These are phyloP conservation scores for Cyberlindnera lachancei DNA, from an alignment of 805 yeast genomes.

Conservation along the genomic window DNA sequence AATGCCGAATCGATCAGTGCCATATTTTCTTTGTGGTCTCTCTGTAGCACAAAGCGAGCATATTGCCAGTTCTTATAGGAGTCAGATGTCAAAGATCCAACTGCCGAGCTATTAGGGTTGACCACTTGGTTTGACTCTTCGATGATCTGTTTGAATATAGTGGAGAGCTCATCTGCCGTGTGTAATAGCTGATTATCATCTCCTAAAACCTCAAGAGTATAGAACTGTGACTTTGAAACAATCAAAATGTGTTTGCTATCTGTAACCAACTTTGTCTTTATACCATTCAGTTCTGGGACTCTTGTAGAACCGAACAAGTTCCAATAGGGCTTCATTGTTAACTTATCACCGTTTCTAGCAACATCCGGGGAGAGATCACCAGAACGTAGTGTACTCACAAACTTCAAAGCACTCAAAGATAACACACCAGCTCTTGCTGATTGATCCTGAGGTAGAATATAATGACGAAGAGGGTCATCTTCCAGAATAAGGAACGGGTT, in stretches of 20 bases:
- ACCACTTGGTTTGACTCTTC: conserved; percentile 56
- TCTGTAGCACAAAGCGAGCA: conserved; percentile 46
- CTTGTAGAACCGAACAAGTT: conserved; percentile 68
- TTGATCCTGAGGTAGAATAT: conserved; percentile 51
- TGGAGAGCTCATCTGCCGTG: conserved; percentile 56
- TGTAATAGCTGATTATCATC: conserved; percentile 55
- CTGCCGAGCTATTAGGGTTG: conserved; percentile 60
- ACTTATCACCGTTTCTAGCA: conserved; percentile 40
- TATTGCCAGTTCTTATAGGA: conserved; percentile 78
- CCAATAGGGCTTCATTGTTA: conserved; percentile 62
- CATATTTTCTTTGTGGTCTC: conserved; percentile 29
- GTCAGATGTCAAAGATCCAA: conserved; percentile 85
- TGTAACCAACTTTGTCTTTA: conserved; percentile 62
- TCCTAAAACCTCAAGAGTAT: conserved; percentile 80
- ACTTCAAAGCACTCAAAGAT: conserved; percentile 59
- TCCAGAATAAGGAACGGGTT: conserved; percentile 71
- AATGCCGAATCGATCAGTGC: conserved; percentile 64
- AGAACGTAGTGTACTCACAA: conserved; percentile 49
- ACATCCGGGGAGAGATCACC: conserved; percentile 53
- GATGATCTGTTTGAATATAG: conserved; percentile 58
- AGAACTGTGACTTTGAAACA: conserved; percentile 75
- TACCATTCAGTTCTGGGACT: conserved; percentile 47
- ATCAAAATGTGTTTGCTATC: conserved; percentile 69
- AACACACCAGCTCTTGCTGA: conserved; percentile 61
- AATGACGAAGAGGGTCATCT: conserved; percentile 61